Conservation (phyloP, 192 early-diverging fungal genomes). For the Backusella mclennaniae region DNA sequence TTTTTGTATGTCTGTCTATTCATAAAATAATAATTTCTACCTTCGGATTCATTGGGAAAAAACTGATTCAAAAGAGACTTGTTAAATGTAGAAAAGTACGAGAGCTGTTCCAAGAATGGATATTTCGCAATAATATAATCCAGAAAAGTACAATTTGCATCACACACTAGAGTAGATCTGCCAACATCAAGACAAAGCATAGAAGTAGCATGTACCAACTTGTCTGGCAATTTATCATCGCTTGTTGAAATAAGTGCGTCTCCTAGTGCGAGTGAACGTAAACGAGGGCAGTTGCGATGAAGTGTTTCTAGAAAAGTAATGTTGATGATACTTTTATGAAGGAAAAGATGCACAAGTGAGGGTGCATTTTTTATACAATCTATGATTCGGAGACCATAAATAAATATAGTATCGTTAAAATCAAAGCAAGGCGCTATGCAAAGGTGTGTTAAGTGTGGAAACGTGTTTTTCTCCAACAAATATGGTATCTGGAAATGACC, state of each 20-base stretch:
- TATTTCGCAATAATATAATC: not conserved
- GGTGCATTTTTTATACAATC: slow-evolving; percentile 3
- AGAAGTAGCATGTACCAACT: not conserved
- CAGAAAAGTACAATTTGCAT: not conserved
- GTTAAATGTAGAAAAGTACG: not conserved
- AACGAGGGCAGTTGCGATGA: not conserved
- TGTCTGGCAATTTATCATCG: not conserved
- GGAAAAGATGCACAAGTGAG: not conserved
- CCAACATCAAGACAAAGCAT: not conserved
- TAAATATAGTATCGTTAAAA: not conserved
- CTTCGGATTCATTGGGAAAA: not conserved
- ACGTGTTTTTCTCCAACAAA: not conserved
- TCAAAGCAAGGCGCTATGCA: not conserved
- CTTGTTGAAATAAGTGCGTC: not conserved
- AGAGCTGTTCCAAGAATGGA: not conserved
- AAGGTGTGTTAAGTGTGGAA: not conserved
- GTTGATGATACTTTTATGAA: not conserved
- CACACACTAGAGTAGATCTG: not conserved
- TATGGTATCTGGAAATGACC: not conserved
- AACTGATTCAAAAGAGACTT: not conserved
- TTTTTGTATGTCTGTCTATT: too few species aligned
- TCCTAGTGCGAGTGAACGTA: not conserved
- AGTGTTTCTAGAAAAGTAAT: not conserved
- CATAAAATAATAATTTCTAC: not conserved
- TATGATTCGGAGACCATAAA: not conserved